These are phyloP conservation scores for Rosa multiflora DNA, from an alignment of 306 rosid species.

Conservation along the genomic window DNA sequence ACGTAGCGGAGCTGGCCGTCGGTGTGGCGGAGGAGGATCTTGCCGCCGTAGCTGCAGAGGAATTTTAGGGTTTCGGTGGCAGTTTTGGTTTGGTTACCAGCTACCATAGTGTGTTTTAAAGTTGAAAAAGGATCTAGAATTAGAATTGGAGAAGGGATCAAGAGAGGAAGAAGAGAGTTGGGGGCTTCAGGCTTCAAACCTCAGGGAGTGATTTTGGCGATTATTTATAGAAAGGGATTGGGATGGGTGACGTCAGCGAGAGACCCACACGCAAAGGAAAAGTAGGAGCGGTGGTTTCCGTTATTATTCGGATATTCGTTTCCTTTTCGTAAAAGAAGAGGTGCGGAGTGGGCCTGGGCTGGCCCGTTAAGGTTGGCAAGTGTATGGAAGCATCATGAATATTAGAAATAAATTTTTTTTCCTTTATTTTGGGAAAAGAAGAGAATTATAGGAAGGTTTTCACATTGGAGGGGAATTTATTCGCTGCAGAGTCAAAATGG, in stretches of 20 bases:
- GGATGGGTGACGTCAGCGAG: conserved; percentile 12
- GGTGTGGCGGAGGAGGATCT: conserved; percentile 64
- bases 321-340: neutral
- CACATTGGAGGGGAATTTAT: neutral
- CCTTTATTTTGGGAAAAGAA: neutral
- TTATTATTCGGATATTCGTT: conserved; percentile 29
- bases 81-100: conserved; percentile 5
- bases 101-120: neutral
- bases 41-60: conserved; percentile 90
- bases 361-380: conserved; percentile 2
- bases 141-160: neutral
- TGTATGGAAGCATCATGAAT: neutral
- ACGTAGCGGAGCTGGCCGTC: conserved; percentile 80
- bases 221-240: conserved; percentile 41
- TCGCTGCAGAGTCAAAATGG: conserved; percentile 1
- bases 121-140: neutral
- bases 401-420: neutral
- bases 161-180: neutral
- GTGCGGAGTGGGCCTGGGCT: neutral
- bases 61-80: conserved; percentile 42
- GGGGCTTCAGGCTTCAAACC: conserved; percentile 38
- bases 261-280: conserved; percentile 42
- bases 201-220: conserved; percentile 23
- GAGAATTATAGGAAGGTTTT: neutral
- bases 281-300: neutral